Conservation (phyloP, 345 rosid species). For the Psidium guajava region DNA sequence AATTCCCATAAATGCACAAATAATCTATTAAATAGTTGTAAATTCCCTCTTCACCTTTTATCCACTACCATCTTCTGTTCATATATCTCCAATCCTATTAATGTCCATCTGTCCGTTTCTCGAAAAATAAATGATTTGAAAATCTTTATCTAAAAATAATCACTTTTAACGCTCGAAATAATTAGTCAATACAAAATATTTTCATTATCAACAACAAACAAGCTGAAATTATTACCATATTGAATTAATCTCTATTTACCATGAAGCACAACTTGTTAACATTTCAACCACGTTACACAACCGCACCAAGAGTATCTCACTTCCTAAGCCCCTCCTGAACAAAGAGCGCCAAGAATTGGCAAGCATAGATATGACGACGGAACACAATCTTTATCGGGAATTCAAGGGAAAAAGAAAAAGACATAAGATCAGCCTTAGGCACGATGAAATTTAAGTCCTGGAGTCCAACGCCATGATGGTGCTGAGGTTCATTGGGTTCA, state of each 20-base stretch:
- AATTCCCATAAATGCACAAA: not conserved
- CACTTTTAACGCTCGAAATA: not conserved
- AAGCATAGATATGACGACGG: not conserved
- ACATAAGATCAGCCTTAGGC: not conserved
- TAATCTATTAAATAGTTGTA: not conserved
- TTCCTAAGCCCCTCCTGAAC: not conserved
- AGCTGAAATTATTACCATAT: not conserved
- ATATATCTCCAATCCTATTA: not conserved
- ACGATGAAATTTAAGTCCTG: not conserved
- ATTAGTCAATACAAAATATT: not conserved
- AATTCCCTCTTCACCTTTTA: not conserved
- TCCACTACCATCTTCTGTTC: not conserved
- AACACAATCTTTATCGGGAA: not conserved
- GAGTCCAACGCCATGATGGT: slow-evolving; percentile 52
- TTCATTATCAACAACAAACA: not conserved
- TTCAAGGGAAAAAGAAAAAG: not conserved
- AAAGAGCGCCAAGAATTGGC: not conserved
- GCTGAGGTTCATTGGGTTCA: slow-evolving; percentile 91
- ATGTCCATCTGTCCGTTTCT: not conserved
- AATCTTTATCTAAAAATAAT: not conserved
- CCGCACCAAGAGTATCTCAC: not conserved
- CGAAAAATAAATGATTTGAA: not conserved
- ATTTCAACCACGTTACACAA: not conserved
- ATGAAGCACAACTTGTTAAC: not conserved
- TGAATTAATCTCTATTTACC: not conserved